Evolutionary conservation across 306 rosid genomes (phyloP), one percentile per base, ranked within the genome.

Genomic region (Pterocarpus santalinus): DNA sequence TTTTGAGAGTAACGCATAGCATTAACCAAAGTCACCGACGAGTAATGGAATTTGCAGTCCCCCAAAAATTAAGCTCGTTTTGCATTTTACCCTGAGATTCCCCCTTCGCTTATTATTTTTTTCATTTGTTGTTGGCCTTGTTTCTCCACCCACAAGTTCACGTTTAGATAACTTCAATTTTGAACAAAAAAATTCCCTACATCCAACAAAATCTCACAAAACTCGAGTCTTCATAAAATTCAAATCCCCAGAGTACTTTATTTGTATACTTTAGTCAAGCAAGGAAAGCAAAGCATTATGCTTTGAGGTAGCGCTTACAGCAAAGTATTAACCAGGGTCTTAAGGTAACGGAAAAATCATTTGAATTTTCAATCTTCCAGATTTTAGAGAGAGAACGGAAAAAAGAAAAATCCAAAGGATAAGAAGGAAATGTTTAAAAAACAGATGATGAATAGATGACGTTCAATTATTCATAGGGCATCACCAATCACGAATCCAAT

Each of bases 391-490:
- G 4, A 33, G 35, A 76, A 1, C 35, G 12, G 11, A 8, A 56
- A 49, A n/a, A 17, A 43, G 1, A 17, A 17, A 3, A 53, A 39
- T 12, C 10, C 1, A 39, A 6, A 36, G 10, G 7, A 16, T 38
- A 56, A 17, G 4, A 28, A 41, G 3, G 34, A 36, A 56, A 16
- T 5, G 6, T 12, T 12, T 11, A 4, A 10, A 2, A 14, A 11
- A 13, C 16, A 60, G 7, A 75, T 5, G 62, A 63, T 62, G 60
- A 75, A 43, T 60, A 32, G 39, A 12, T 32, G 63, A 47, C 72
- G 63, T 76, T 76, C 62, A 76, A 75, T 75, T 75, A 75, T 75
- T 75, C 62, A 60, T 22, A 41, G 10, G 53, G 15, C 15, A 7
- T 7, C 47, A 38, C 10, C 11, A 34, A 57, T 32, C 61, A 5